Base-by-base conservation (phyloP, 192 early-diverging fungal species). In the Thoreauomyces humboldtii region DNA sequence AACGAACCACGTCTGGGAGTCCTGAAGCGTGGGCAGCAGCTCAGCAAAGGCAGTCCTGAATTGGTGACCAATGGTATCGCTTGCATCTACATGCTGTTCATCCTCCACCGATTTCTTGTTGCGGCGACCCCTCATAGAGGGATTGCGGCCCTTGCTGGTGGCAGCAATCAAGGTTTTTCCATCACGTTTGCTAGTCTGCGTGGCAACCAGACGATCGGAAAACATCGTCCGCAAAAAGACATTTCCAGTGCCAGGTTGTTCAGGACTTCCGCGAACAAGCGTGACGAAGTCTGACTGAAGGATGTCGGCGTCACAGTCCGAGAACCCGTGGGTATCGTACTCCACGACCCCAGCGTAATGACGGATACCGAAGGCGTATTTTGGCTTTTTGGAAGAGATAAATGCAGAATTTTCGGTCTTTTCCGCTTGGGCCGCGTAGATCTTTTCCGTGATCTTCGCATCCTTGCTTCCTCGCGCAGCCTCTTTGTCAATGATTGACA, bases 1-100 rank as follows among this genome's bases (percentile, higher is more conserved):
- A 21, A 97, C 76, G 41, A 92, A 86, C 91, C 93, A 98, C 6
- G 86, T 65, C 47, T 85, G 81, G n/a, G 93, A 91, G 32, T 86
- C 81, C 27, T 75, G 75, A 29, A 93, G 80, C 11, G 91, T 90
- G 5, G 87, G 79, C 24, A 90, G 69, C 21, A 97, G 70, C 59
- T 92, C 90, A 34, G 84, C 78, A 1, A 96, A 67, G 4, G 88
- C 3, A 82, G 51, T 67, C 17, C 78, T 70, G 71, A 77, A 73
- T 66, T 77, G 57, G 32, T 76, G 67, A 5, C 80, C 72, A 33
- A 81, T 65, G 19, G 74, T 81, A 9, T 57, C 59, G 25, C 65
- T 59, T 24, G 68, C 35, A 59, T 73, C 73, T 22, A 58, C 51
- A 17, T 44, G 27, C 11, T 69, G 47, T 22, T 74, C 71, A 53